Base-by-base conservation (phyloP, 2,329 filamentous ascomycete genomes). In the Furcasterigmium sp. region DNA sequence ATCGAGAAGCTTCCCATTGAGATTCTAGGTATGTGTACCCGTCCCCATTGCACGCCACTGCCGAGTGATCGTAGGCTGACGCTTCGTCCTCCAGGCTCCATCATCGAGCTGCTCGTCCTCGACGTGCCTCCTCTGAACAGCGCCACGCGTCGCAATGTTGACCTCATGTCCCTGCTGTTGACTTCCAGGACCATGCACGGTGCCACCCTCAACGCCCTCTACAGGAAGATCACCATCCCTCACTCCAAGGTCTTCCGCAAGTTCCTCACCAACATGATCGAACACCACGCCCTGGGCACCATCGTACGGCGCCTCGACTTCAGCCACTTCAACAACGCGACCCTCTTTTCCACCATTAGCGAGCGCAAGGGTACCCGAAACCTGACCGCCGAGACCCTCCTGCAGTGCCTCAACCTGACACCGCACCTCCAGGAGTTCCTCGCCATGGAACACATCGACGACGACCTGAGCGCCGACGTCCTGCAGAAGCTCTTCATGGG, bases 171-270 rank as follows among this genome's bases (percentile, higher is more conserved):
- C 15, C 76, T 89, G 49, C 72, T 91, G 29, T 66, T 89, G 50
- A 81, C 85, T n/a, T 91, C 85, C n/a, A 80, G 78, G 57, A 78
- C 79, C 23, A 69, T 91, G 46, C 84, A 91, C 57, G 76, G 76
- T 20, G 83, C 83, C 17, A 91, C 87, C 4, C 69, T 91, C 26
- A 77, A 79, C 52, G 85, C 86, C 7, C 75, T 93, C 39, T 91
- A 91, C 67, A 77, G 80, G 51, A 81, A 87, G 60, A 85, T 91
- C 61, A 89, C 85, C 35, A 85, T 91, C 52, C 87, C 87, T 6
- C 87, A 91, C 69, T 91, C 87, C 20, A 73, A 82, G 47, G 88
- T 90, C 59, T 93, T 91, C 67, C 82, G 82, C 58, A 91, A 91
- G 64, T 88, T 90, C 53, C 75, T 90, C 39, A 71, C 73, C 45